A percentile compares a stretch with the other conserved stretches of the same genome.
Evolutionary conservation across 495 filamentous ascomycete species (phyloP).

Genomic region (Parmelia sp.): DNA sequence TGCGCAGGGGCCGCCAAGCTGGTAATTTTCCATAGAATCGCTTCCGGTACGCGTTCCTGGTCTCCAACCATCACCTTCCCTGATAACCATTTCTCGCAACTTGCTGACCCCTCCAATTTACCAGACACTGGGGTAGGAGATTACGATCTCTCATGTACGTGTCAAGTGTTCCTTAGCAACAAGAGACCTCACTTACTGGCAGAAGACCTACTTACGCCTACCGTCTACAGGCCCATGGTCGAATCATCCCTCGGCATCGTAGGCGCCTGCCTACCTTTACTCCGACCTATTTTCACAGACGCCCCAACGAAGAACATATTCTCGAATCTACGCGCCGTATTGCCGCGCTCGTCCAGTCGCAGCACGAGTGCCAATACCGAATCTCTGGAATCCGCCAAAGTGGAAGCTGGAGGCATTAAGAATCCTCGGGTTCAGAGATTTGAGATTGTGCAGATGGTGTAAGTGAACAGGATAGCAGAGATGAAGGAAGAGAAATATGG

Average conservation of each 20-base stretch:
- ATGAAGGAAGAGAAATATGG: too few species aligned
- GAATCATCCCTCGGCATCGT: too few species aligned
- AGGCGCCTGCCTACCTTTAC: constrained; percentile 12
- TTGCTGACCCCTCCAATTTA: neutral
- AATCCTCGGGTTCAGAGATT: too few species aligned
- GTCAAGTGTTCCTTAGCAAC: neutral
- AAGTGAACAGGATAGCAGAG: too few species aligned
- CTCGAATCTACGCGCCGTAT: neutral
- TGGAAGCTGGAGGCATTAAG: too few species aligned
- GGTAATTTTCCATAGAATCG: constrained; percentile 9
- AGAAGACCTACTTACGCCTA: constrained; percentile 7
- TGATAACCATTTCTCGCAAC: neutral
- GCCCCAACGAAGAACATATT: neutral
- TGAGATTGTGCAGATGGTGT: too few species aligned
- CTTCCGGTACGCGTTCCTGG: neutral
- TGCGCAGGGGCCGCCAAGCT: constrained; percentile 6
- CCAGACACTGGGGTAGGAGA: neutral
- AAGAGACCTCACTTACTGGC: neutral
- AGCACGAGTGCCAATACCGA: too few species aligned
- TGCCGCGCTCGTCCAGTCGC: neutral
- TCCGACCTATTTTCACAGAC: constrained; percentile 5
- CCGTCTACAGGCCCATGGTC: constrained; percentile 11
- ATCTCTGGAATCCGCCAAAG: too few species aligned
- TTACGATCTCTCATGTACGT: constrained; percentile 1
- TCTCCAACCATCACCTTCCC: neutral